Percentiles rank a stretch among this genome's conserved stretches.
Conservation (phyloP, 768 basidiomycete genomes). For the Leccinum disarticulatum region DNA sequence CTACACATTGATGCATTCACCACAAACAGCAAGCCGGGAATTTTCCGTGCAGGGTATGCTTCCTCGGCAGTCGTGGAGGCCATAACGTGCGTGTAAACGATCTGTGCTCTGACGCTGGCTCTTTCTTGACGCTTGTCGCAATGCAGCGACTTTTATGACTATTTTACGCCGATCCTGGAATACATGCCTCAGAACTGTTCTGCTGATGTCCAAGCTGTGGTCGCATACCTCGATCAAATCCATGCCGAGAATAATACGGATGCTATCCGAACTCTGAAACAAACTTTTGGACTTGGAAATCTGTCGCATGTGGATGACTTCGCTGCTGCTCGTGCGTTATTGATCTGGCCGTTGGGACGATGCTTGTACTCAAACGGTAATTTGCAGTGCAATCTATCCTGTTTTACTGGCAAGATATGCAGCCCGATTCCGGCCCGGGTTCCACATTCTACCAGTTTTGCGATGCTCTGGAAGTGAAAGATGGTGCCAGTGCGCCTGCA, state of each 20-base stretch:
- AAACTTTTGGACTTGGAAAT: slow-evolving; percentile 55
- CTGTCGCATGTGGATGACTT: slow-evolving; percentile 67
- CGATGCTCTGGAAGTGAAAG: slow-evolving; percentile 39
- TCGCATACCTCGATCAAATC: slow-evolving; percentile 59
- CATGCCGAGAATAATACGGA: slow-evolving; percentile 44
- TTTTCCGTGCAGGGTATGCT: slow-evolving; percentile 45
- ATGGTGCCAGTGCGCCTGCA: slow-evolving; percentile 41
- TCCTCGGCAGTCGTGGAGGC: slow-evolving; percentile 49
- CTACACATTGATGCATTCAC: background rate
- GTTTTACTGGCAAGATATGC: slow-evolving; percentile 68
- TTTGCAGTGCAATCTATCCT: slow-evolving; percentile 47
- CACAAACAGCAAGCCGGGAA: slow-evolving; percentile 35
- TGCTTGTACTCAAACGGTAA: slow-evolving; percentile 21
- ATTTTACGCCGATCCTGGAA: slow-evolving; percentile 68
- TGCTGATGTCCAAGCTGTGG: slow-evolving; percentile 64
- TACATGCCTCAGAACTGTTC: slow-evolving; percentile 75
- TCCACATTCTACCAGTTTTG: slow-evolving; percentile 40
- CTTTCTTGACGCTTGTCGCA: background rate
- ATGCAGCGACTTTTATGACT: slow-evolving; percentile 37
- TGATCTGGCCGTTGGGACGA: background rate
- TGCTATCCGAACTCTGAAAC: slow-evolving; percentile 55
- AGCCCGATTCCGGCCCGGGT: slow-evolving; percentile 49
- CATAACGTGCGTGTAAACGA: slow-evolving; percentile 34
- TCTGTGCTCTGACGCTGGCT: background rate
- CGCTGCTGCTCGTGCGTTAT: slow-evolving; percentile 49